Base-by-base conservation (phyloP, 2,329 filamentous ascomycete species). In the Pseudocercospora fijiensis region DNA sequence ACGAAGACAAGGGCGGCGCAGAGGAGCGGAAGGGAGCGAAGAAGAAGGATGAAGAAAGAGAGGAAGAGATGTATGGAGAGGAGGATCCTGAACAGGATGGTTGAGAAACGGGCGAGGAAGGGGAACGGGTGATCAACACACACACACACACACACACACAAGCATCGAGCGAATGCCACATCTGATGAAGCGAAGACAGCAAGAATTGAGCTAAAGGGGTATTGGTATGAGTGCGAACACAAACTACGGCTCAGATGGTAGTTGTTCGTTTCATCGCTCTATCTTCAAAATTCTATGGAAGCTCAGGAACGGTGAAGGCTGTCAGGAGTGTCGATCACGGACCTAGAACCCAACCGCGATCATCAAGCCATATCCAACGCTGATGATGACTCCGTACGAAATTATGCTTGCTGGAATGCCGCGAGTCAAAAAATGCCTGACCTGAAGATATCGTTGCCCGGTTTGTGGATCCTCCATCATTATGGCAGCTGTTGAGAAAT, bases 401-500 rank as follows among this genome's bases (percentile, higher is more conserved):
- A 97, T 82, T 37, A 98, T 76, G 77, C 90, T 96, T 74, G 90
- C 88, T 0, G 95, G 94, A 41, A 99, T 86, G 73, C 95, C 95
- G n/a, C 93, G 84, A 58, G 90, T 96, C 73, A 99, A 89, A 78
- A 99, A 99, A 76, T 99, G 95, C 75, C 90, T 90, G 58, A 99
- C 96, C 65, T 90, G 84, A 60, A 99, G 84, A 75, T 99, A 99
- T 61, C 95, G 85, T 75, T 96, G 91, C 8, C 95, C 95, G 0
- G 93, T 96, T 67, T 89, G 85, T 0, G 91, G 86, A 72, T 99
- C 94, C 79, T 99, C 95, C 84, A 98, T 98, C 95, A 99, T 98
- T 73, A 99, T 98, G 3, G 95, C 95, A 74, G 95, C 92, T 96
- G 56, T n/a, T 47, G 47, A 63, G 22, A 41, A 43, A 33, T n/a